Evolutionary conservation across 2,329 filamentous ascomycete species (phyloP), one percentile per base, ranked within the genome.

Genomic region (Neonectria hederae): DNA sequence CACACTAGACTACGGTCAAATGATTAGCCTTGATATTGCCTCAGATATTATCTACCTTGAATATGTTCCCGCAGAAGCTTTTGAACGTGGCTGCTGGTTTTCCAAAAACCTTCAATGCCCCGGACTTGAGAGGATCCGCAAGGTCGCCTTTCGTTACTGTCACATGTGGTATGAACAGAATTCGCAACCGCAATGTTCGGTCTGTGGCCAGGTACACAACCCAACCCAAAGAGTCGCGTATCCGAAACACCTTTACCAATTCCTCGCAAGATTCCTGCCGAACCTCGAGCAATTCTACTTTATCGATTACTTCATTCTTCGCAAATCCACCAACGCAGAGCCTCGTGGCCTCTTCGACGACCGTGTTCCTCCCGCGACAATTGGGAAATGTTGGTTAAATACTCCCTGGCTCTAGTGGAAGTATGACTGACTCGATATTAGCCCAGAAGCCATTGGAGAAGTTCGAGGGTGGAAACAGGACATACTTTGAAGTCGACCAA

Each of bases 231-330:
- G 65, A 42, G 68, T 75, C 52, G 69, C 72, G 14, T 77, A 77
- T 30, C 82, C 82, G 0, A 71, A 73, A 5, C 82, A 84, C 56
- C 71, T 83, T 1, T 83, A 82, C 67, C 79, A 83, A 53, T 82
- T 84, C 32, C 72, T 82, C 7, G 76, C 80, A 2, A 72, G 81
- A 10, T 78, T 81, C 64, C 71, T 81, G 14, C 79, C 79, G 1
- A 81, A 79, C 14, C 72, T 84, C 6, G 77, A 83, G 60, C 74
- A 77, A 1, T 82, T 84, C 46, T 83, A 81, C 63, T 79, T 84
- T 49, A 72, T 84, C 22, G 82, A 84, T 65, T 82, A 81, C 55
- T 72, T 81, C 6, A 78, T 81, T 4, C 64, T 81, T 10, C 76
- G 76, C 7, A 77, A 76, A 52, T 17, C 52, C 4, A 19, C 26